A percentile compares a stretch with the other conserved stretches of the same genome.
Conservation (phyloP, 2,329 filamentous ascomycete genomes). For the Calonectria fujianensis region DNA sequence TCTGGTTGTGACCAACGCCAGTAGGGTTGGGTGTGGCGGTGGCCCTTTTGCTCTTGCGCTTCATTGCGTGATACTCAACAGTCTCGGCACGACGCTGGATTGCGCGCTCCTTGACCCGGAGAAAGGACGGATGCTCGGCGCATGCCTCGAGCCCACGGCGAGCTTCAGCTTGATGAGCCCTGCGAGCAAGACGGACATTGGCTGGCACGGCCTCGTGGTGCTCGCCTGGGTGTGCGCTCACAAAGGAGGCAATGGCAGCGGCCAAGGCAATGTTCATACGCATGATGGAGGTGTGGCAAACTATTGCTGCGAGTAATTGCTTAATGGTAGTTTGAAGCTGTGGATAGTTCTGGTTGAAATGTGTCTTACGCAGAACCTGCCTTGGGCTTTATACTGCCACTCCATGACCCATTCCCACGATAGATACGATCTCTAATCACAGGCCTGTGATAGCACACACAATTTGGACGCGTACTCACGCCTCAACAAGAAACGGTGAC, state of each 20-base stretch:
- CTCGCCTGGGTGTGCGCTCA: not conserved
- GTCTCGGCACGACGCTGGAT: not conserved
- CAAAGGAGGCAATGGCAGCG: not conserved
- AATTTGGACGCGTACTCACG: not conserved
- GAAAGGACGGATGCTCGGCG: not conserved
- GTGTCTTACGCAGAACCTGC: not conserved
- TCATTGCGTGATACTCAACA: not conserved
- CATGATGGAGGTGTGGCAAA: not conserved
- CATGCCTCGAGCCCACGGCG: constrained; percentile 3
- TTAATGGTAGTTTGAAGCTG: not conserved
- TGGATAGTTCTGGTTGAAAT: not conserved
- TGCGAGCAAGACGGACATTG: not conserved
- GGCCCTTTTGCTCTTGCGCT: not conserved
- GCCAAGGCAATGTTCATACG: not conserved
- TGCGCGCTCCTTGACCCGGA: not conserved
- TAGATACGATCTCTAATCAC: not conserved
- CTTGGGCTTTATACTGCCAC: not conserved
- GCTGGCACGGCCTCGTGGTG: not conserved
- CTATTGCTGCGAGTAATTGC: not conserved
- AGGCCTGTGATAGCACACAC: not conserved
- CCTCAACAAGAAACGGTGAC: constrained; percentile 3
- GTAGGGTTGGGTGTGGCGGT: not conserved
- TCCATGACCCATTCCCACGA: not conserved
- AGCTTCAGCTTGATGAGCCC: not conserved
- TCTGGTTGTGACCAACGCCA: not conserved